Evolutionary conservation across 495 filamentous ascomycete species (phyloP), one percentile per base, ranked within the genome.

Genomic region (Aspergillus funiculosus): DNA sequence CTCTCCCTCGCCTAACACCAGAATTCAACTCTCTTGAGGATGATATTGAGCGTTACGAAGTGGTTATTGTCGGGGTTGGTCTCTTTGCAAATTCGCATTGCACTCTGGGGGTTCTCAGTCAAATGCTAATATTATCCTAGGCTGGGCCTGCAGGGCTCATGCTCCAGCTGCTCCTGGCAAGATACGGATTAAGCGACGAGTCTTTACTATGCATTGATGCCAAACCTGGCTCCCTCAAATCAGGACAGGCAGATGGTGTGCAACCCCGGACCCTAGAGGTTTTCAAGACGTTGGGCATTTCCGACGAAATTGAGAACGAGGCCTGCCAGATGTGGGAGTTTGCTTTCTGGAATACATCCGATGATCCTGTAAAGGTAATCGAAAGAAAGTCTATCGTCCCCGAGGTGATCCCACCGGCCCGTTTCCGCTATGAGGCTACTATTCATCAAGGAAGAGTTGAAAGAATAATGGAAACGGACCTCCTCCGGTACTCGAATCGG

Each of bases 161-260:
- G 58, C 57, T 69, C 9, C 50, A 65, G 8, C 44, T 74, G 2
- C 58, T 73, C 5, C 56, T 76, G 17, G 58, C 72, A 4, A 64
- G 69, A 31, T 73, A 75, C 41, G 72, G 72, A 24, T 52, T 74
- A 22, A 63, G 50, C 18, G 63, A 67, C 32, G 51, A 58, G 14
- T 67, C 66, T 0, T 52, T 75, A 6, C 57, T 74, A 5, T 74
- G 69, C 38, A 52, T 74, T 9, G 73, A 76, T 45, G 48, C 65
- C 0, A 75, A 74, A 44, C 35, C 66, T 0, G 50, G 46, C 0
- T 60, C 60, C 0, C 43, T 71, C 6, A 66, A 73, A 36, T 62
- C 66, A 1, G 80, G 81, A 3, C 81, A 83, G 57, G 81, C 80
- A 8, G 82, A 86, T 59, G 81, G 81, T 9, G 59, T 82, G 1